Conservation (phyloP, 208 protist species). For the Leishmania amazonensis region DNA sequence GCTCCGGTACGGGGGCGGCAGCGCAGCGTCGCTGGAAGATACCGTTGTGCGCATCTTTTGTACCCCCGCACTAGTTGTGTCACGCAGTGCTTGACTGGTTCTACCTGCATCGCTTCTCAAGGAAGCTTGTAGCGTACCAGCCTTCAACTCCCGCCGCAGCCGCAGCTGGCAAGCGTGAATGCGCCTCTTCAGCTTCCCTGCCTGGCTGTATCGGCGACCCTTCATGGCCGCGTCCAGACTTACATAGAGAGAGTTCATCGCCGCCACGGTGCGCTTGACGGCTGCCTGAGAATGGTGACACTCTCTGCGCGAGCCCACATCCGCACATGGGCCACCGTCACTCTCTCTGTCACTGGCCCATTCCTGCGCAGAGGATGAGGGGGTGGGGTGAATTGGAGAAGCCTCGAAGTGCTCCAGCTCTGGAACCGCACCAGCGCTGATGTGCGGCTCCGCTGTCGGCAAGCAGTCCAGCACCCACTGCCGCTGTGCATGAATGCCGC, state of each 20-base stretch:
- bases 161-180: constrained; percentile 17
- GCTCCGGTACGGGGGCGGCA: constrained; percentile 27
- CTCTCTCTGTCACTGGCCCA: background rate
- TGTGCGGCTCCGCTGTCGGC: background rate
- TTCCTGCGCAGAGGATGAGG: background rate
- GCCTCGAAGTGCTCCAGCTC: background rate
- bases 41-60: background rate
- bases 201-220: constrained; percentile 1
- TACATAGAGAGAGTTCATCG: constrained; percentile 26
- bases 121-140: background rate
- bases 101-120: background rate
- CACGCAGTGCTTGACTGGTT: background rate
- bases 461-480: constrained; percentile 18
- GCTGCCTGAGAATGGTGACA: background rate
- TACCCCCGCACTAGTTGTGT: background rate
- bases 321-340: too few species aligned
- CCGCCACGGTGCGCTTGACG: constrained; percentile 13
- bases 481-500: constrained; percentile 35
- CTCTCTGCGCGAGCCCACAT: background rate
- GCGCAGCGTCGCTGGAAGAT: background rate
- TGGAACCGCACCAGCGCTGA: background rate
- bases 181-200: constrained; percentile 6
- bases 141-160: constrained; percentile 18
- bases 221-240: constrained; percentile 38
- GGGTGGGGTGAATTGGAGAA: background rate